Base-by-base conservation (phyloP, 495 filamentous ascomycete species). In the Aspergillus incahuasiensis region DNA sequence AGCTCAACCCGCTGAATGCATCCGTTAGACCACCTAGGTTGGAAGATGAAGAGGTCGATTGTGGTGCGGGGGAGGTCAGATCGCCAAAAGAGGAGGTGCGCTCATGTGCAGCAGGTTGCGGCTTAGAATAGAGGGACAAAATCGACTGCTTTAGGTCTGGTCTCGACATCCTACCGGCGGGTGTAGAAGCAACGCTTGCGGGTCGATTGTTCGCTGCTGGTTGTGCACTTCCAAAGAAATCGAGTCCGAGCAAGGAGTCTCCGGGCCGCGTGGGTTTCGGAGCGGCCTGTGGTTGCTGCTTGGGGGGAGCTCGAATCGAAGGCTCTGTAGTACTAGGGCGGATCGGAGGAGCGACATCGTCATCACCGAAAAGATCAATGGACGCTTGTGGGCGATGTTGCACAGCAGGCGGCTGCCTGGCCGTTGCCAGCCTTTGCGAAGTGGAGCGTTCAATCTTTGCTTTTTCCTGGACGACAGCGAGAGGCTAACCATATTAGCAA, bases 91-190 rank as follows among this genome's bases (percentile, higher is more conserved):
- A 84, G 44, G 74, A 68, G 44, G 80, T 81, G 22, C 85, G 85
- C 56, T 81, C 79, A 54, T 80, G 75, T 53, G 81, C 83, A 20
- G 73, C 63, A 9, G 77, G 79, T 16, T 87, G 88, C 39, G 89
- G 86, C 39, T 92, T 90, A 34, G 94, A 89, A 65, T 98, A 98
- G 7, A 98, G 78, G 2, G 95, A 97, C 11, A 98, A 74, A 53
- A 98, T 98, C 12, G 92, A 97, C 68, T 96, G 92, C 69, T 97
- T 97, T 38, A 98, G 76, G 68, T 98, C 94, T 1, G 95, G 92
- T 38, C 94, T 79, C 40, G 92, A 96, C 60, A 88, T 83, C 25
- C 77, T 76, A 16, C 78, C 75, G 9, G 80, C 71, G 25, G 80
- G 73, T 20, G 82, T 82, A 18, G 86, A 82, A 32, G 81, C 79